Conservation (phyloP, 2,329 filamentous ascomycete genomes). For the Byssoonygena ceratinophila region DNA sequence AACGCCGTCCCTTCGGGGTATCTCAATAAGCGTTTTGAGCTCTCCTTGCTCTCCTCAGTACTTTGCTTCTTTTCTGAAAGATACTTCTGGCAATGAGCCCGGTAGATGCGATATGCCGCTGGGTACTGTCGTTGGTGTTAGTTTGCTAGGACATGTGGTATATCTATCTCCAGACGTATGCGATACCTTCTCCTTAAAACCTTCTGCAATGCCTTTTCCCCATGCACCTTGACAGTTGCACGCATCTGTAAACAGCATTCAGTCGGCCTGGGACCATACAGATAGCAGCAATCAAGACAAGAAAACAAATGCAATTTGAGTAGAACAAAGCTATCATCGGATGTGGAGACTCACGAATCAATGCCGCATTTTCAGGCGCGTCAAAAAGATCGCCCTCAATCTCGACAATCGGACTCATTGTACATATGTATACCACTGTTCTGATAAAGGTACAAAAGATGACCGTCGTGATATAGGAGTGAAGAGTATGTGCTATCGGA, state of each 20-base stretch:
- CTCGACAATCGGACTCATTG: slow-evolving; percentile 22
- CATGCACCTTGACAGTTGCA: slow-evolving; percentile 50
- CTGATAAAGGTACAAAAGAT: no score
- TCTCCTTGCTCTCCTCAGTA: neutral
- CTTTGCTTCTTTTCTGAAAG: neutral
- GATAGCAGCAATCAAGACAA: neutral
- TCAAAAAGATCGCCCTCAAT: slow-evolving; percentile 43
- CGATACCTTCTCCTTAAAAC: slow-evolving; percentile 36
- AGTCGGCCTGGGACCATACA: neutral
- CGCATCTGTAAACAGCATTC: slow-evolving; percentile 34
- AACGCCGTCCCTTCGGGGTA: slow-evolving; percentile 40
- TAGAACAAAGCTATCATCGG: no score
- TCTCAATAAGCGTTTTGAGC: slow-evolving; percentile 9
- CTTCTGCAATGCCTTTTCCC: slow-evolving; percentile 48
- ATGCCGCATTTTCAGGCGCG: slow-evolving; percentile 40
- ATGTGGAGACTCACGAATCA: slow-evolving; percentile 39
- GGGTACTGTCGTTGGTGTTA: slow-evolving; percentile 36
- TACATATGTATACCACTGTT: neutral
- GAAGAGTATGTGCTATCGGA: no score
- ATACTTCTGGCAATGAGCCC: slow-evolving; percentile 36
- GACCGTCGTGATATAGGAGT: no score
- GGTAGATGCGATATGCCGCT: slow-evolving; percentile 40
- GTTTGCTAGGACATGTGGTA: neutral
- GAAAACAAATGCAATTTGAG: neutral
- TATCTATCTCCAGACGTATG: neutral